Base-by-base conservation (phyloP, 2,329 filamentous ascomycete genomes). In the Berkeleyomyces basicola region DNA sequence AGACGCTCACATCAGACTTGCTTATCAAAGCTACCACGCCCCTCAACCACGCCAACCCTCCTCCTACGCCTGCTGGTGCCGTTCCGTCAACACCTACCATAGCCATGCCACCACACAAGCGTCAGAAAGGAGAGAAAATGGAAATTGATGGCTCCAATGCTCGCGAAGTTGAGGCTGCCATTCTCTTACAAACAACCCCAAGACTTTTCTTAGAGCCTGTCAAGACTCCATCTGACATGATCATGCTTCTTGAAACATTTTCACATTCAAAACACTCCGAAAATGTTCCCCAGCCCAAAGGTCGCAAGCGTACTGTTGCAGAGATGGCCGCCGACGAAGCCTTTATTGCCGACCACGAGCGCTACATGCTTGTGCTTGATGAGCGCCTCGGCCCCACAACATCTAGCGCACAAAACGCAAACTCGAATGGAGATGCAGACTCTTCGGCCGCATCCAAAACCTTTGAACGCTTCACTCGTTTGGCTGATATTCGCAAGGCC, bases 271-370 rank as follows among this genome's bases (percentile, higher is more conserved):
- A 90, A 63, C 88, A 96, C 71, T 81, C 83, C 39, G 82, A 86
- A 59, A 78, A 83, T 51, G 85, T 90, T 7, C 92, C 93, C 0
- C 82, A 87, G 65, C 90, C 90, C 2, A 96, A 96, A 78, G 86
- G 85, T 6, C 81, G 93, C 63, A 97, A 99, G 78, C 84, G 92
- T 66, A 99, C 93, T 0, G 86, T 95, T 16, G 93, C 93, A 7
- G 92, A 99, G 71, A 83, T 97, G 76, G 93, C 90, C 7, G 92
- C 92, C 6, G 93, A 99, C 70, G 91, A 99, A 74, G 92, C 93
- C 0, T 80, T 90, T 65, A 90, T 90, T 0, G 92, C 91, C 31
- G 88, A 90, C 64, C 85, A 90, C 67, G 91, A 99, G 73, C 83
- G 90, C 57, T 95, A 90, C 67, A 93, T 99, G 90, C 84, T 97